Conservation (phyloP, 2,329 filamentous ascomycete species). For the Cladophialophora bantiana region DNA sequence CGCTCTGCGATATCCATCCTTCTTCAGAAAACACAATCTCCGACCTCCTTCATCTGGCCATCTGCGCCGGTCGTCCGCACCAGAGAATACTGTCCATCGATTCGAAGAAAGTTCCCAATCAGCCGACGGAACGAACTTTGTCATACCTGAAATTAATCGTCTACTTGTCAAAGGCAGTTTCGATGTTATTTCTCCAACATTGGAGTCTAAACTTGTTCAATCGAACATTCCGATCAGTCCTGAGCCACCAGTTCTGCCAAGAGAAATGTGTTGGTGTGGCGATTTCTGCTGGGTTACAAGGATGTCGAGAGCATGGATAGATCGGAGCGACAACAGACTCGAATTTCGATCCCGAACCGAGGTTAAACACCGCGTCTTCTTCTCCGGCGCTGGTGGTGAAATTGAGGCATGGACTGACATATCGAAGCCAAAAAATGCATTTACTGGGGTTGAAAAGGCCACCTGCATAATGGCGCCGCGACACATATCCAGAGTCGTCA, state of each 20-base stretch:
- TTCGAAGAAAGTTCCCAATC: constrained; percentile 11
- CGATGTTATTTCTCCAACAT: constrained; percentile 1
- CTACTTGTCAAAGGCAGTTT: background rate
- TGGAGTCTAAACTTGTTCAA: constrained; percentile 10
- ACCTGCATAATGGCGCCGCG: constrained; percentile 24
- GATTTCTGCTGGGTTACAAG: constrained; percentile 23
- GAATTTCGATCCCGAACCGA: constrained; percentile 12
- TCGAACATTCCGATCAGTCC: constrained; percentile 12
- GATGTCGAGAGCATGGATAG: background rate
- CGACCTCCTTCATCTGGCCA: constrained; percentile 12
- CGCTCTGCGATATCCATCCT: constrained; percentile 1
- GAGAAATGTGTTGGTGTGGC: constrained; percentile 19
- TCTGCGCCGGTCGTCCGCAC: constrained; percentile 15
- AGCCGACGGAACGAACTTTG: background rate
- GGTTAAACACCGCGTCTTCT: constrained; percentile 26
- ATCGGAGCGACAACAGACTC: constrained; percentile 13
- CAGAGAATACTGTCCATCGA: constrained; percentile 14
- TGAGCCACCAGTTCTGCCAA: constrained; percentile 13
- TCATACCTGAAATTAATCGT: constrained; percentile 2
- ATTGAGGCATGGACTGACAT: constrained; percentile 24
- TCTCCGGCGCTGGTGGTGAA: constrained; percentile 16
- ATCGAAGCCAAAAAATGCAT: constrained; percentile 26
- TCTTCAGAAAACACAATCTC: constrained; percentile 7
- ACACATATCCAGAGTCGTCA: constrained; percentile 23
- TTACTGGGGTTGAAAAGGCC: constrained; percentile 22